Conservation (phyloP, 805 yeast species). For the Starmera caribaea region DNA sequence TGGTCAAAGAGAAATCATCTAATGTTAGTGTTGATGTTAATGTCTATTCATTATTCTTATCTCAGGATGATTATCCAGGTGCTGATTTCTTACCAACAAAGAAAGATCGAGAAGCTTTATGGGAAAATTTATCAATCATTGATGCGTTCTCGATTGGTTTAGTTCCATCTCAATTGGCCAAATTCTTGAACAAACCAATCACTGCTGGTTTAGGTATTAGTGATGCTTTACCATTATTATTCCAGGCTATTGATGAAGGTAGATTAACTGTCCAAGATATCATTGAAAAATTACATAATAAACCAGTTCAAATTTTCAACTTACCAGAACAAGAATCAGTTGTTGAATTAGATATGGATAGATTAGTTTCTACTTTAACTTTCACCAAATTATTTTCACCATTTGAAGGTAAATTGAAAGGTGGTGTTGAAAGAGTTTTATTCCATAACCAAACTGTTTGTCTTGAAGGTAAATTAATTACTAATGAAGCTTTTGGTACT, state of each 20-base stretch:
- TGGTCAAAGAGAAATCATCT: constrained; percentile 77
- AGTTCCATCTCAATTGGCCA: constrained; percentile 64
- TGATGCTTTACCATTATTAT: constrained; percentile 73
- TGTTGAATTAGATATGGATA: constrained; percentile 79
- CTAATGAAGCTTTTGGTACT: constrained; percentile 49
- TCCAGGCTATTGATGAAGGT: constrained; percentile 70
- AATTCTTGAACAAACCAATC: constrained; percentile 48
- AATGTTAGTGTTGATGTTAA: constrained; percentile 87
- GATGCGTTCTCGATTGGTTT: constrained; percentile 86
- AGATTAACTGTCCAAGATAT: constrained; percentile 67
- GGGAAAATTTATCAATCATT: constrained; percentile 63
- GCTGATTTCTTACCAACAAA: constrained; percentile 68
- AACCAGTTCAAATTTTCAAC: constrained; percentile 75
- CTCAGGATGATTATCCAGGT: constrained; percentile 62
- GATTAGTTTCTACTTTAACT: constrained; percentile 37
- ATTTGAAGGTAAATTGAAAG: constrained; percentile 49
- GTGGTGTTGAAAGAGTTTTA: constrained; percentile 84
- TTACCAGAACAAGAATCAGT: constrained; percentile 71
- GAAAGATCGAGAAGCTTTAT: constrained; percentile 72
- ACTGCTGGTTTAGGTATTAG: constrained; percentile 69
- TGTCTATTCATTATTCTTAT: constrained; percentile 66
- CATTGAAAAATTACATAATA: constrained; percentile 61
- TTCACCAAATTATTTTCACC: constrained; percentile 42
- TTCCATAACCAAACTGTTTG: constrained; percentile 72
- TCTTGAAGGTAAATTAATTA: constrained; percentile 70